phyloP scores from a whole-genome alignment of 257 asterid genomes.

The Craterostigma plantagineum region DNA sequence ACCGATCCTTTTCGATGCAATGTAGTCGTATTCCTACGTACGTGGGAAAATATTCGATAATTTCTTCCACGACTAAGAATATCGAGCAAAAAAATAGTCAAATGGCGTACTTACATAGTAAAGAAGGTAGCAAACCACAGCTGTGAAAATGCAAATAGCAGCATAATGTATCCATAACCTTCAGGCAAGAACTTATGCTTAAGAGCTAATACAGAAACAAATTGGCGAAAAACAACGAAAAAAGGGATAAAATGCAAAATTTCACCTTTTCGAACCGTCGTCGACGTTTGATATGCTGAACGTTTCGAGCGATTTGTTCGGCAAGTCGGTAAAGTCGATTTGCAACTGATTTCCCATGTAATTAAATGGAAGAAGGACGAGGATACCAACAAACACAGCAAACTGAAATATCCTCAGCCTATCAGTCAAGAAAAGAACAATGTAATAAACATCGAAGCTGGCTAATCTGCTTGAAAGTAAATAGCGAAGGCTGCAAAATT shows the following conservation, averaged over 20 bases:
- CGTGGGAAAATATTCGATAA: conserved; percentile 14
- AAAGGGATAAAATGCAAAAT: conserved; percentile 2
- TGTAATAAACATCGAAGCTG: not conserved
- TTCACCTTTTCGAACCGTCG: conserved; percentile 82
- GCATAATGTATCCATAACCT: conserved; percentile 98
- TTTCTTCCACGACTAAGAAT: conserved; percentile 7
- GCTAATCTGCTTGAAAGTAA: conserved; percentile 2
- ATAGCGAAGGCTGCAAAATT: not conserved
- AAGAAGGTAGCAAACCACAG: conserved; percentile 88
- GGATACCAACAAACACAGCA: conserved; percentile 57
- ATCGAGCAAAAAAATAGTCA: conserved; percentile 2
- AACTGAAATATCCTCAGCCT: conserved; percentile 69
- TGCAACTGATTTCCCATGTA: conserved; percentile 75
- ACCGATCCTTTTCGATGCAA: conserved; percentile 55
- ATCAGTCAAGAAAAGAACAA: conserved; percentile 12
- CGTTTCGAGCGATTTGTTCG: conserved; percentile 67
- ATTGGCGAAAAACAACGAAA: conserved; percentile 1
- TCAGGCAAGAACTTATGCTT: conserved; percentile 14
- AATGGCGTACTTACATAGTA: conserved; percentile 58
- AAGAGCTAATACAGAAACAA: conserved; percentile 7
- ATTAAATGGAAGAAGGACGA: conserved; percentile 85
- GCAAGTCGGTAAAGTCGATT: conserved; percentile 56
- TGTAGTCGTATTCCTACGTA: conserved; percentile 83
- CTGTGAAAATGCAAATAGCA: conserved; percentile 78
- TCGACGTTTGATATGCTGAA: conserved; percentile 87